Evolutionary conservation across 768 basidiomycete species (phyloP), one percentile per base, ranked within the genome.

Genomic region (Saitozyma podzolica): DNA sequence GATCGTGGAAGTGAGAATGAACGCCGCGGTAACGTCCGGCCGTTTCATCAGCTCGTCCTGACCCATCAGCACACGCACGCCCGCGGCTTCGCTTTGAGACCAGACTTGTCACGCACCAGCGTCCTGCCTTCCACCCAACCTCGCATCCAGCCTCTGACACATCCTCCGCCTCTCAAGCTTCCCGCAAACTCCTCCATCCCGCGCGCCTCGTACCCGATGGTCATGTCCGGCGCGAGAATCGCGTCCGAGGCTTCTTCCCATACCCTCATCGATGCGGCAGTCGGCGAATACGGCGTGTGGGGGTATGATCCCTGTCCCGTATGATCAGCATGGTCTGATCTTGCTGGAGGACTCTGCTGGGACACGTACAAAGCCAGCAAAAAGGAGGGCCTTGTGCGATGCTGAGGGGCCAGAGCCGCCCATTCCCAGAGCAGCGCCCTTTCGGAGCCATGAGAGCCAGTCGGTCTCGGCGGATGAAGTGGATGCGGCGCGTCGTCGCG

Each of bases 201-300:
- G 13, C 59, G 58, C 20, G 72, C 62, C 63, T 62, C 61, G 54
- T 76, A 76, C 17, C 69, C 73, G 57, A 74, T 70, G 20, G 64
- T 73, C 52, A 66, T 59, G 66, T 74, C 72, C 39, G 73, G 71
- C 11, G 59, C 64, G 9, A 78, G 49, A 8, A 78, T 64, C 14
- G 77, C 77, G 51, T 74, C 71, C 1, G 74, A 75, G 8, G 77
- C 77, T 57, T 69, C 62, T 50, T 73, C 73, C 77, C 77, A 78
- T 52, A 76, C 60, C 11, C 50, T 59, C 40, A 78, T 43, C 17
- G 72, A 74, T 3, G 73, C 58, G 0, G 63, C 61, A 8, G 77
- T 76, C 5, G 77, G 77, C 9, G 73, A 70, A 41, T 66, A 50
- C 8, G 77, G 77, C 19, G 72, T 74, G 53, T 78, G 77, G 7